These are phyloP conservation scores for Hansenula sp. DNA, from an alignment of 1,139 yeast genomes.

Conservation along the genomic window DNA sequence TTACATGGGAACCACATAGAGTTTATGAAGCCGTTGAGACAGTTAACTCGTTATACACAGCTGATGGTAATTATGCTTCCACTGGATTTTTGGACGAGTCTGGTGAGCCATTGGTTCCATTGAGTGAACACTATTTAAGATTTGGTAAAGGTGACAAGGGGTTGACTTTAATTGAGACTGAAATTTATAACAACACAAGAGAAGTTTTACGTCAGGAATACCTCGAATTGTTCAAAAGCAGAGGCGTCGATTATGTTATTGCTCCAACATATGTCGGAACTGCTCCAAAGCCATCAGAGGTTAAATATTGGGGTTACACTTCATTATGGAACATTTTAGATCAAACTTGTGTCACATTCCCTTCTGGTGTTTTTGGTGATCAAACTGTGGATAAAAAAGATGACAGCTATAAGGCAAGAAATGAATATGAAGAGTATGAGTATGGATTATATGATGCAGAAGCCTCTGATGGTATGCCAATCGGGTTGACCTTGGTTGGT, in stretches of 20 bases:
- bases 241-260: slow-evolving; percentile 63
- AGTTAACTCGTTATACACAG: slow-evolving; percentile 34
- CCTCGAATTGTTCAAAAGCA: slow-evolving; percentile 44
- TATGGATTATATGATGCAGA: slow-evolving; percentile 30
- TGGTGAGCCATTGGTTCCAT: slow-evolving; percentile 62
- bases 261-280: slow-evolving; percentile 70
- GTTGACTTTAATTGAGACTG: slow-evolving; percentile 40
- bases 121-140: slow-evolving; percentile 57
- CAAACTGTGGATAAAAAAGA: slow-evolving; percentile 22
- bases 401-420: slow-evolving; percentile 23
- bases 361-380: slow-evolving; percentile 60
- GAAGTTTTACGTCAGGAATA: slow-evolving; percentile 55
- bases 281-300: slow-evolving; percentile 64
- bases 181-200: slow-evolving; percentile 45
- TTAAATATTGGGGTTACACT: slow-evolving; percentile 76
- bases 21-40: slow-evolving; percentile 48
- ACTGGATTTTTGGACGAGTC: slow-evolving; percentile 47
- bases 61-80: slow-evolving; percentile 61
- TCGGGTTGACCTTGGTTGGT: slow-evolving; percentile 47
- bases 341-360: slow-evolving; percentile 57
- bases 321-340: slow-evolving; percentile 64
- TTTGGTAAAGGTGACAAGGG: slow-evolving; percentile 53
- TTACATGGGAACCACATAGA: slow-evolving; percentile 49
- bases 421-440: slow-evolving; percentile 23
- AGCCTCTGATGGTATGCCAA: slow-evolving; percentile 45